Conservation (phyloP, 2,329 filamentous ascomycete species). For the Tolypocladium inflatum region DNA sequence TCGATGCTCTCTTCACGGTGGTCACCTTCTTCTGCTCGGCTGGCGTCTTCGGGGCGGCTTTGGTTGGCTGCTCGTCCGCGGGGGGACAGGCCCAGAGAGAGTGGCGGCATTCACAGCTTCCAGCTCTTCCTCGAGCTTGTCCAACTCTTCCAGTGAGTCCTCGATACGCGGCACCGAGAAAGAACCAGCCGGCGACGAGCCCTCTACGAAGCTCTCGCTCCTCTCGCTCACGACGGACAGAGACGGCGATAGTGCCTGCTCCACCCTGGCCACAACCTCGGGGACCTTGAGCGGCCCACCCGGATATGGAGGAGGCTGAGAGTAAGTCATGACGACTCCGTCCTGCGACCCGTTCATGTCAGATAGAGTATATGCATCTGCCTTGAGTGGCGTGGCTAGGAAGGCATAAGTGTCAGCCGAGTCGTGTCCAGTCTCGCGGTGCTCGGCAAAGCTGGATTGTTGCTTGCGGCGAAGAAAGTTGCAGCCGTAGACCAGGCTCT, state of each 20-base stretch:
- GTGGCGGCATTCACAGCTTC: constrained; percentile 40
- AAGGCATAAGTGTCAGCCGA: constrained; percentile 33
- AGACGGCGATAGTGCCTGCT: constrained; percentile 22
- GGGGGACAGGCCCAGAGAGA: constrained; percentile 19
- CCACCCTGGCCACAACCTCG: constrained; percentile 18
- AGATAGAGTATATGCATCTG: constrained; percentile 10
- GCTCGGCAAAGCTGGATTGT: constrained; percentile 9
- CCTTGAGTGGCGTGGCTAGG: constrained; percentile 34
- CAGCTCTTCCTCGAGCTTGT: constrained; percentile 51
- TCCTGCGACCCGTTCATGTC: constrained; percentile 9
- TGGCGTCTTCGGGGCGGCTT: constrained; percentile 10
- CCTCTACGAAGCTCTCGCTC: constrained; percentile 23
- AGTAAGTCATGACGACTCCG: background rate
- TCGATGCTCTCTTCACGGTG: constrained; percentile 8
- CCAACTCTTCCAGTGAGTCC: constrained; percentile 54
- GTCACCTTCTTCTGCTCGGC: constrained; percentile 5
- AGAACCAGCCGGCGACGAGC: constrained; percentile 19
- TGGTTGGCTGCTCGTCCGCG: constrained; percentile 9
- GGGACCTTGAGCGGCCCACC: constrained; percentile 17
- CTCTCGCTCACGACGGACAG: constrained; percentile 19
- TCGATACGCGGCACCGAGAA: constrained; percentile 43
- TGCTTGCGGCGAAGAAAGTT: constrained; percentile 36
- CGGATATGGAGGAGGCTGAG: constrained; percentile 14
- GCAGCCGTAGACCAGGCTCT: constrained; percentile 36
- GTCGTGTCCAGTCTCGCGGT: constrained; percentile 5